Conservation (phyloP, 192 early-diverging fungal genomes). For the Neocallimastix lanati region DNA sequence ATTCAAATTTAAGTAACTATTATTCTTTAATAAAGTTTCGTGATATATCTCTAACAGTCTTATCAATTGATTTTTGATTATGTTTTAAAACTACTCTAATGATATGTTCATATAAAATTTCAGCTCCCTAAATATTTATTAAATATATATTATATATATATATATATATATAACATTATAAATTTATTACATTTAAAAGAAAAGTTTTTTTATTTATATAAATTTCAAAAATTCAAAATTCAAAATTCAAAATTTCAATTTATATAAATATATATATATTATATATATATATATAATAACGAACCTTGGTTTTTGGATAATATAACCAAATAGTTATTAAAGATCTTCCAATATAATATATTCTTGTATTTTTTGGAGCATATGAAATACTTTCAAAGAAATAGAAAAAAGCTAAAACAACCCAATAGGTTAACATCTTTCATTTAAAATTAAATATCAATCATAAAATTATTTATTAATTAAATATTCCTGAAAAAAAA, state of each 20-base stretch:
- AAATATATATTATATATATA: no score
- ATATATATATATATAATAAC: no score
- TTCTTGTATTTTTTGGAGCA: background rate
- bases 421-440: background rate
- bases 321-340: background rate
- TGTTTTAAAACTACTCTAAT: background rate
- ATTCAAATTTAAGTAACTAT: no score
- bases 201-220: no score
- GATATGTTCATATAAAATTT: background rate
- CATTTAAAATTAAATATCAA: background rate
- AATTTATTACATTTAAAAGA: no score
- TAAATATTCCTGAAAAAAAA: no score
- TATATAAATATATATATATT: no score
- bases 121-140: background rate
- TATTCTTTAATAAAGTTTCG: no score
- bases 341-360: background rate
- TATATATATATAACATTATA: no score
- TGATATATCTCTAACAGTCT: background rate
- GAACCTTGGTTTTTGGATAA: background rate
- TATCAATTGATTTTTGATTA: background rate
- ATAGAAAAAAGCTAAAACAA: background rate
- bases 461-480: no score
- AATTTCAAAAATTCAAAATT: no score
- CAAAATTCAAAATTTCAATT: no score
- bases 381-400: background rate